Evolutionary conservation across 108 stramenopile genomes (phyloP).

Genomic region (Nitzschia inconspicua): DNA sequence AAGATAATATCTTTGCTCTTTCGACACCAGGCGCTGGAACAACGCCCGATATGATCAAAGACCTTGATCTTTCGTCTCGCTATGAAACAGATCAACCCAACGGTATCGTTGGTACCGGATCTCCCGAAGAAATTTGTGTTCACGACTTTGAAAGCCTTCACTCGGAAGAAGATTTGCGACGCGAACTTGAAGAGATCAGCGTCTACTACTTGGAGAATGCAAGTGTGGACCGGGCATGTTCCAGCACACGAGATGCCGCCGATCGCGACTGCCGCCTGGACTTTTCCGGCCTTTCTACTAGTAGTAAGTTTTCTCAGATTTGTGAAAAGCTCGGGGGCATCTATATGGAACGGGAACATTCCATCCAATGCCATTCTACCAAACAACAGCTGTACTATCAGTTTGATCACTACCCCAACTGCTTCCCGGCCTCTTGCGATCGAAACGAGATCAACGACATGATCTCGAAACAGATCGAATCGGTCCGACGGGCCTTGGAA

Average conservation of each 20-base stretch:
- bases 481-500: background rate
- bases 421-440: background rate
- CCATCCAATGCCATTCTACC: background rate
- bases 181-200: background rate
- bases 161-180: background rate
- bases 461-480: background rate
- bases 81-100: background rate
- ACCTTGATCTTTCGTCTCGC: too few species aligned
- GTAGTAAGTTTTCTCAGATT: background rate
- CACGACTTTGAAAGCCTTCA: background rate
- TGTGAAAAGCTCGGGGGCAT: background rate
- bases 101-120: background rate
- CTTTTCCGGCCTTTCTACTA: background rate
- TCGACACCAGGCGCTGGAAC: too few species aligned
- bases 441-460: background rate
- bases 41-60: too few species aligned
- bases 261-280: constrained; percentile 5
- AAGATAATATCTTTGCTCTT: too few species aligned
- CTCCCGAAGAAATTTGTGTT: background rate
- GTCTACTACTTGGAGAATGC: constrained; percentile 5
- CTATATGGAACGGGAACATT: constrained; percentile 1
- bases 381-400: constrained; percentile 1
- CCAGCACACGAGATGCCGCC: background rate
- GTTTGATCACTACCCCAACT: constrained; percentile 8
- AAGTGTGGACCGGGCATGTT: background rate